These are phyloP conservation scores for Coemansia sp. DNA, from an alignment of 192 early-diverging fungal genomes.

Conservation along the genomic window DNA sequence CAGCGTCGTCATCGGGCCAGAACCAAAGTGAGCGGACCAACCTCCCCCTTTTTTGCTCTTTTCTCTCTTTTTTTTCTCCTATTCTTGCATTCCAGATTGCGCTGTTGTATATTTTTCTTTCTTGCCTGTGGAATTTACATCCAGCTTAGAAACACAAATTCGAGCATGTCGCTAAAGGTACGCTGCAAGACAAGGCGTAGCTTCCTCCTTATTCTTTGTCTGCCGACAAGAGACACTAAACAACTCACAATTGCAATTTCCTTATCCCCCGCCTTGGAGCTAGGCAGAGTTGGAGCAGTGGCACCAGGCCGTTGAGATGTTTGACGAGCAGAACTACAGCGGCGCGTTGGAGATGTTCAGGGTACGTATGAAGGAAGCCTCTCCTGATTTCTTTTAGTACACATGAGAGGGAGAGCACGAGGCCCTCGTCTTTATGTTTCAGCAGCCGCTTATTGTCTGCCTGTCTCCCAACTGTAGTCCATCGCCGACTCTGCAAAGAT, in stretches of 20 bases:
- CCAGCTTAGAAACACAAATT: constrained; percentile 10
- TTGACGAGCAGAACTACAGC: constrained; percentile 74
- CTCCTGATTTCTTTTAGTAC: too few relatives aligned
- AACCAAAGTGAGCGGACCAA: too few relatives aligned
- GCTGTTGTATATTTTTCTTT: constrained; percentile 12
- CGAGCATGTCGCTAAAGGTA: constrained; percentile 33
- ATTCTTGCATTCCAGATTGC: neutral
- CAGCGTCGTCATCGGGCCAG: too few relatives aligned
- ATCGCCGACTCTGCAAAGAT: constrained; percentile 93
- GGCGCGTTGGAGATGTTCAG: constrained; percentile 69
- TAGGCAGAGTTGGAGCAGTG: constrained; percentile 86
- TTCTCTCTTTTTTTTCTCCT: constrained; percentile 16
- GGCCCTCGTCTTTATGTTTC: too few relatives aligned
- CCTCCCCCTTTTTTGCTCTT: constrained; percentile 14
- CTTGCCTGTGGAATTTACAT: constrained; percentile 1
- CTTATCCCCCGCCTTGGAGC: too few relatives aligned
- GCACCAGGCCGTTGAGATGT: constrained; percentile 75
- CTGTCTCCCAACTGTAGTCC: constrained; percentile 20
- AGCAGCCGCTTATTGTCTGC: neutral
- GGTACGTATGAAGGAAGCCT: too few relatives aligned
- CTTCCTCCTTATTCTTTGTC: neutral
- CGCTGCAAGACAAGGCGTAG: neutral
- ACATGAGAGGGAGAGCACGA: neutral
- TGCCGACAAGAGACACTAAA: constrained; percentile 1
- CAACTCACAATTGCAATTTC: too few relatives aligned